phyloP scores from a whole-genome alignment of 208 protist genomes.

The Leptomonas pyrrhocoris region DNA sequence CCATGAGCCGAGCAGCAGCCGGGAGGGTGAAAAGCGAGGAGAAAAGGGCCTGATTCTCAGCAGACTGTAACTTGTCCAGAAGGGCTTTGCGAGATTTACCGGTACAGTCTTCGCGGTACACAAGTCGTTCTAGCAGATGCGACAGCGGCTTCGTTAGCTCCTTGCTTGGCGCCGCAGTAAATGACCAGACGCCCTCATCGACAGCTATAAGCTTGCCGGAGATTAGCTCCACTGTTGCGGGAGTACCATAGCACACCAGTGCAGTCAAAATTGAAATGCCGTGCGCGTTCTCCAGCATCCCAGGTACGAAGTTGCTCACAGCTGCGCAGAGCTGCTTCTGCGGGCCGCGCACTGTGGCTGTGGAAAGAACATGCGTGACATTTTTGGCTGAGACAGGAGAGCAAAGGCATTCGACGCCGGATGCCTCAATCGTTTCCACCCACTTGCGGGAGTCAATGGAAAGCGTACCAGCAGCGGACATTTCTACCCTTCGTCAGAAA shows the following conservation, averaged over 20 bases:
- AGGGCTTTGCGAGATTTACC: constrained; percentile 46
- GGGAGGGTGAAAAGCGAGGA: constrained; percentile 54
- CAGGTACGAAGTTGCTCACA: constrained; percentile 48
- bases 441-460: constrained; percentile 71
- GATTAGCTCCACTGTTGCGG: constrained; percentile 59
- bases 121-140: constrained; percentile 64
- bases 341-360: constrained; percentile 52
- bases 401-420: constrained; percentile 53
- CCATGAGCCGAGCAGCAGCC: constrained; percentile 56
- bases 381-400: constrained; percentile 66
- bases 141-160: constrained; percentile 43
- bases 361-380: constrained; percentile 78
- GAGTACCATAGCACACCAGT: constrained; percentile 79
- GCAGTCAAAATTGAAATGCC: constrained; percentile 72
- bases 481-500: not conserved
- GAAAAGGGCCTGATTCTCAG: constrained; percentile 36
- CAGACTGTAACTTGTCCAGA: constrained; percentile 36
- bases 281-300: constrained; percentile 46
- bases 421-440: constrained; percentile 52
- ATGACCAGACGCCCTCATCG: constrained; percentile 44
- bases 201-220: constrained; percentile 29
- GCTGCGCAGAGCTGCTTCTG: constrained; percentile 70
- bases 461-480: constrained; percentile 32
- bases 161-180: constrained; percentile 32
- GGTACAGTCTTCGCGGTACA: constrained; percentile 78